Evolutionary conservation across 305 asterid species (phyloP).

Genomic region (Petunia hybrid): DNA sequence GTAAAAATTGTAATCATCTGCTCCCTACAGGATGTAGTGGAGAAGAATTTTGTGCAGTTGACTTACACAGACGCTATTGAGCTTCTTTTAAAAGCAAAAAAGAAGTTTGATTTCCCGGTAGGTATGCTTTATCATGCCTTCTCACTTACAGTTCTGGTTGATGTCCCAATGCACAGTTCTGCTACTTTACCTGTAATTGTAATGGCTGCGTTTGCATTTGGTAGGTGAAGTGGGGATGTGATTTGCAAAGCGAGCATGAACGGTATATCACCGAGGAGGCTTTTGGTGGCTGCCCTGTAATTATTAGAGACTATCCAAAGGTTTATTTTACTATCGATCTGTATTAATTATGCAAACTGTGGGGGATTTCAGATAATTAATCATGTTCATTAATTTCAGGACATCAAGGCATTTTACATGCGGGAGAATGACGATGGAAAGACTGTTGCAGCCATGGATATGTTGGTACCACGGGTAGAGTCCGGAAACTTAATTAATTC

Average conservation of each 20-base stretch:
- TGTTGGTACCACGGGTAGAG: constrained; percentile 98
- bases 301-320: constrained; percentile 98
- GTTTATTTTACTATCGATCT: constrained; percentile 40
- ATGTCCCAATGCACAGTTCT: background rate
- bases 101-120: constrained; percentile 90
- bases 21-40: constrained; percentile 78
- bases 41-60: constrained; percentile 83
- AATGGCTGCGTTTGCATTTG: constrained; percentile 31
- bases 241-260: constrained; percentile 99
- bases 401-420: constrained; percentile 96
- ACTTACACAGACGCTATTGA: constrained; percentile 88
- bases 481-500: constrained; percentile 1
- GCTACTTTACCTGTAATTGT: background rate
- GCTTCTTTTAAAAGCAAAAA: constrained; percentile 76
- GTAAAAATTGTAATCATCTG: constrained; percentile 33
- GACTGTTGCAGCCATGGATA: constrained; percentile 99
- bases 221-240: constrained; percentile 99
- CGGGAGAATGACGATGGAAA: constrained; percentile 94
- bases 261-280: constrained; percentile 93
- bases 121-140: constrained; percentile 31
- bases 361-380: constrained; percentile 31
- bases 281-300: constrained; percentile 92
- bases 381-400: constrained; percentile 59
- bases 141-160: background rate
- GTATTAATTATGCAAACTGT: constrained; percentile 26